phyloP scores from a whole-genome alignment of 1,284 basidiomycete genomes.

The Ceratobasidium sp. region DNA sequence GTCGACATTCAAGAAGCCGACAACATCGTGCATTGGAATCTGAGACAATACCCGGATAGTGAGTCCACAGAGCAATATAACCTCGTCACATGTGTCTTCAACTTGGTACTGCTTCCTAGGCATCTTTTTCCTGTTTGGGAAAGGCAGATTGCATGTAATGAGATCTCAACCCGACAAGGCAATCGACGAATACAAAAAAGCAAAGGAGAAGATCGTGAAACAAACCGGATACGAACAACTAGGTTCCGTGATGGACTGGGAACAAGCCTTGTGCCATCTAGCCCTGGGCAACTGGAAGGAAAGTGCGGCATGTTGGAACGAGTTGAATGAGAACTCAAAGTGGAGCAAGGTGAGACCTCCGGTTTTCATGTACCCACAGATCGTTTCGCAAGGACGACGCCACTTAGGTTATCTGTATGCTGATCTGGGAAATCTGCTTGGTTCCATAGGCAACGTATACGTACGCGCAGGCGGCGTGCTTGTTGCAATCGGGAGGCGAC shows the following conservation, averaged over 20 bases:
- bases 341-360: conserved; percentile 57
- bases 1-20: conserved; percentile 77
- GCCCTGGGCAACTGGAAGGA: conserved; percentile 64
- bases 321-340: conserved; percentile 72
- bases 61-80: conserved; percentile 50
- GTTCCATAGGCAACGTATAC: conserved; percentile 53
- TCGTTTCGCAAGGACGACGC: conserved; percentile 6
- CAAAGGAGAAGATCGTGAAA: conserved; percentile 54
- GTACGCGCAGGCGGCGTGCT: conserved; percentile 41
- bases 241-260: conserved; percentile 82
- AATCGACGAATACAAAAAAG: conserved; percentile 73
- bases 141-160: conserved; percentile 81
- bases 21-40: conserved; percentile 81
- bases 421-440: conserved; percentile 66
- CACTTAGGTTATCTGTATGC: conserved; percentile 58
- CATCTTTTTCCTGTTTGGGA: conserved; percentile 94
- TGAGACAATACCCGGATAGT: conserved; percentile 78
- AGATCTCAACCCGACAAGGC: conserved; percentile 80
- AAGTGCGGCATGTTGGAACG: conserved; percentile 67
- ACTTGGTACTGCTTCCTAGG: conserved; percentile 55
- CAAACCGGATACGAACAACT: conserved; percentile 55
- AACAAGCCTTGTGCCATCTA: conserved; percentile 81
- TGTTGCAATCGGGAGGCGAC: conserved; percentile 44
- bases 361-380: conserved; percentile 29
- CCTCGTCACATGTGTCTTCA: conserved; percentile 44